Evolutionary conservation across 164 flowering plant species (phyloP), one percentile per base, ranked within the genome.

Genomic region (Santalum album): DNA sequence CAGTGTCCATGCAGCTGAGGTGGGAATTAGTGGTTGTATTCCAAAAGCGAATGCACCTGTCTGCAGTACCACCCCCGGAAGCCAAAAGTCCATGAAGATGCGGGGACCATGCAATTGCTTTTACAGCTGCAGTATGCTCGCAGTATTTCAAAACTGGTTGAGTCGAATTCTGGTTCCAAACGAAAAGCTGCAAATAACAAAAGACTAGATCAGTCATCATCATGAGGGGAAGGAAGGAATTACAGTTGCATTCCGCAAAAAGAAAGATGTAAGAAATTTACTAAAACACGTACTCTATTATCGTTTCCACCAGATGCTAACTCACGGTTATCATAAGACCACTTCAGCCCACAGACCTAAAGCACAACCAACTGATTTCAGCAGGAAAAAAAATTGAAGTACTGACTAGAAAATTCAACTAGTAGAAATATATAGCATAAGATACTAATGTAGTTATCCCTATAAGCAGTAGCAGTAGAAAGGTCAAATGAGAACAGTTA

Each of bases 71-170:
- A 62, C 99, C 99, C 9, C 99, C 97, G 27, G 99, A 94, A 50
- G 97, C 99, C 64, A 94, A 87, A 55, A 94, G 87, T 55, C 99
- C 99, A 71, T 90, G 80, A 59, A 81, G 69, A 72, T 90, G 99
- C 11, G 99, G 97, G 24, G 99, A 94, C 99, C 97, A 94, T 29
- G 97, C 96, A 72, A 94, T 87, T 42, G 99, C 99, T 71, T 94
- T 94, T 18, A 94, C 99, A 51, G 99, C 99, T 50, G 99, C 99
- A 26, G 92, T 90, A 65, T 94, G 99, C 72, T 90, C 97, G 61
- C 81, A 75, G 69, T 80, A 90, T 71, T 83, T 94, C 24, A 87
- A 67, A 19, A 90, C 78, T 19, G 99, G 99, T 60, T 83, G 90
- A 9, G 84, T 78, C 17, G 97, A 82, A 77, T 90, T 85, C 64